These are phyloP conservation scores for Trametes villosa DNA, from an alignment of 768 basidiomycete genomes.

Conservation along the genomic window DNA sequence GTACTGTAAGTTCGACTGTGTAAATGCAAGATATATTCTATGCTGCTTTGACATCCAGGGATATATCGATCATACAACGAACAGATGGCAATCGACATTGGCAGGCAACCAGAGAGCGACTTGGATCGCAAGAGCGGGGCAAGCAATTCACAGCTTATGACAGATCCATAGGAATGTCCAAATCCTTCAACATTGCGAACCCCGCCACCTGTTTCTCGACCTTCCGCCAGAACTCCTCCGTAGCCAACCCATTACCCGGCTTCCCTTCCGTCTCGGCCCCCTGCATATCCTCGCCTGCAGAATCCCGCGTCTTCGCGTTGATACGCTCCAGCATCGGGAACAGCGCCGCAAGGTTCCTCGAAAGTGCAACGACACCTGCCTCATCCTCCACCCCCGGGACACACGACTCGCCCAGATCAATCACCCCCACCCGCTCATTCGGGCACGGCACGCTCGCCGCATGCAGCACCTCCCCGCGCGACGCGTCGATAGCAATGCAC, in stretches of 20 bases:
- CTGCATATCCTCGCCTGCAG: neutral
- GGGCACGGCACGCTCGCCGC: neutral
- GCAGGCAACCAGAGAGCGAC: too few species aligned
- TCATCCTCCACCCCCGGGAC: neutral
- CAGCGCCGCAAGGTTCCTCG: conserved; percentile 9
- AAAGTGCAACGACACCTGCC: neutral
- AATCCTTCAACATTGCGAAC: conserved; percentile 1
- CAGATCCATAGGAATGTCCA: conserved; percentile 3
- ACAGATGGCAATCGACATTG: too few species aligned
- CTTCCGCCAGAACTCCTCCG: neutral
- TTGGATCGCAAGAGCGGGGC: too few species aligned
- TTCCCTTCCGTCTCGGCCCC: neutral
- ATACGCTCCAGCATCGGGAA: conserved; percentile 5
- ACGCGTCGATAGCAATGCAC: conserved; percentile 4
- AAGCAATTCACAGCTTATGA: too few species aligned
- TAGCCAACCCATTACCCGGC: neutral
- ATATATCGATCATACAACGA: too few species aligned
- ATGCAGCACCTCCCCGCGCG: neutral
- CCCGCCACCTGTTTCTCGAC: conserved; percentile 13
- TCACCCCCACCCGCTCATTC: neutral
- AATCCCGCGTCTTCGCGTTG: neutral
- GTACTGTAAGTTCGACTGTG: too few species aligned
- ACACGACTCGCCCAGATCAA: conserved; percentile 7
- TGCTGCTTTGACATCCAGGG: too few species aligned
- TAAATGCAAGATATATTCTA: too few species aligned